Base-by-base conservation (phyloP, 2,329 filamentous ascomycete genomes). In the Stagonosporopsis cucurbitacearum region DNA sequence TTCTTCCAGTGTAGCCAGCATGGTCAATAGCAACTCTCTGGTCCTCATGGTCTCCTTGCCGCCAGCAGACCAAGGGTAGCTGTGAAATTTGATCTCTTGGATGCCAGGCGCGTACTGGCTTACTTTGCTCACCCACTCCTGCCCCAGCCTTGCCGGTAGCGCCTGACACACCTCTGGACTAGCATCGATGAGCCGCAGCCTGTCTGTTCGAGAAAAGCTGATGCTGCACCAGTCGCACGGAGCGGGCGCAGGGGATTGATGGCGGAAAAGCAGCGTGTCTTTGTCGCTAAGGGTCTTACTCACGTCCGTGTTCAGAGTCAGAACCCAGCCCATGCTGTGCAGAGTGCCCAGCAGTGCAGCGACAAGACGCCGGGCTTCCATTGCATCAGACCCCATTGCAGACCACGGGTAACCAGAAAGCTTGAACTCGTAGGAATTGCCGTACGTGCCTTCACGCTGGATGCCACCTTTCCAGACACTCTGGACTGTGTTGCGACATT, bases 261-360 rank as follows among this genome's bases (percentile, higher is more conserved):
- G 64, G 2, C 76, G 61, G 52, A 79, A 78, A 17, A 79, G 49
- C 13, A 79, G 55, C 0, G 75, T 73, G 53, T 78, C 75, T 57
- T 72, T 75, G 52, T 75, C 71, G 5, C 26, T 36, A 25, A 52
- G 41, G 20, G 66, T 73, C 54, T 73, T 76, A 54, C 66, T 73
- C 2, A 75, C 58, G 57, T 78, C 75, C 2, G 76, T 73, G 17
- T 66, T 69, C 4, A 71, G 58, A 30, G 71, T 74, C 30, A 79
- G 47, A 2, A 78, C 68, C 76, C 77, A 78, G 2, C 77, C 77
- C 20, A 64, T 54, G 8, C 60, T 54, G 41, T 70, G 76, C n/a
- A 78, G 55, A 32, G 69, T 57, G 13, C 65, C 67, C 4, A 79
- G 57, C 4, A 78, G 37, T 11, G 65, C 64, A 30, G 66, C 60